Conservation (phyloP, 2,329 filamentous ascomycete species). For the Colletotrichum sp. region DNA sequence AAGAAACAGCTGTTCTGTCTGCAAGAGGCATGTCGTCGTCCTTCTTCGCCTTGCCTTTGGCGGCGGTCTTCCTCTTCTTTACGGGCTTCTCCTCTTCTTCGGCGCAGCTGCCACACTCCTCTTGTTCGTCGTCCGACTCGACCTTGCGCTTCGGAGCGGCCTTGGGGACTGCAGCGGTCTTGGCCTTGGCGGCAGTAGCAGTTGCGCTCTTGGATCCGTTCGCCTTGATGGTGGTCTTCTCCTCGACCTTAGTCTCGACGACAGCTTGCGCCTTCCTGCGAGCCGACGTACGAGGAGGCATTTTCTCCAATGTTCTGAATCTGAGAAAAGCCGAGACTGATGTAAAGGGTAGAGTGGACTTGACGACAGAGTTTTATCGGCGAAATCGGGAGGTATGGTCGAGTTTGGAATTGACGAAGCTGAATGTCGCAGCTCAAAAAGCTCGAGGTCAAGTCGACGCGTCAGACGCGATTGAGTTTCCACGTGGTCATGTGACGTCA, state of each 20-base stretch:
- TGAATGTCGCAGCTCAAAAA: neutral
- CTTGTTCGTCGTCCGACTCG: slow-evolving; percentile 27
- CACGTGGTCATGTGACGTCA: slow-evolving; percentile 15
- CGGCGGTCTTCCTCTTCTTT: slow-evolving; percentile 49
- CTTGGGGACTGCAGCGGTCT: slow-evolving; percentile 20
- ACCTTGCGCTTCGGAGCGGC: slow-evolving; percentile 35
- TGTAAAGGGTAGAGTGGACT: rapidly evolving
- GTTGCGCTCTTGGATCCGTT: slow-evolving; percentile 3
- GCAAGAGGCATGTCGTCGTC: slow-evolving; percentile 67
- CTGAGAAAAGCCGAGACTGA: neutral
- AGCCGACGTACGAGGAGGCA: slow-evolving; percentile 37
- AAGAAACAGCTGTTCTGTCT: slow-evolving; percentile 65
- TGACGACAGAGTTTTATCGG: rapidly evolving
- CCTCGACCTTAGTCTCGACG: slow-evolving; percentile 25
- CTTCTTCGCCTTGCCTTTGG: slow-evolving; percentile 35
- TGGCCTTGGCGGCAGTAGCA: slow-evolving; percentile 5
- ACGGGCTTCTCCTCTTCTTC: slow-evolving; percentile 28
- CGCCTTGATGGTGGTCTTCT: slow-evolving; percentile 23
- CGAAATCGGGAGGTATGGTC: neutral
- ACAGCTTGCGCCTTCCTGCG: slow-evolving; percentile 33
- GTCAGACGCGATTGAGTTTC: slow-evolving; percentile 2
- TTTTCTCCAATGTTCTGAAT: slow-evolving; percentile 13
- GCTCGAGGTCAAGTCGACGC: neutral
- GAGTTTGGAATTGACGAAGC: neutral
- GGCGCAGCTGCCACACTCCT: slow-evolving; percentile 26